phyloP scores from a whole-genome alignment of 306 rosid genomes.

The Pyrus communis region DNA sequence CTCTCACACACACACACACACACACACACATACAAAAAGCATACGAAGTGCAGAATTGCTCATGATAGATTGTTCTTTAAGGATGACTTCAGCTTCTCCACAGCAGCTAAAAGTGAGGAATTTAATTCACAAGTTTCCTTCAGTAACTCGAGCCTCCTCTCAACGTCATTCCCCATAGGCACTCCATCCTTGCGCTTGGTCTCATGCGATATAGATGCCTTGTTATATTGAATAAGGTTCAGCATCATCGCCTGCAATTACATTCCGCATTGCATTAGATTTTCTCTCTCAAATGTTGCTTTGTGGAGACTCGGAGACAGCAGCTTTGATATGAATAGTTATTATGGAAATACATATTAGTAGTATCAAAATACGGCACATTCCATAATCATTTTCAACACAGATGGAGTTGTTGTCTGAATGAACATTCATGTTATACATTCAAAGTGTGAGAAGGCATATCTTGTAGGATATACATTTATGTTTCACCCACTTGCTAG shows the following conservation, averaged over 20 bases:
- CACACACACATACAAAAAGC: too few relatives aligned
- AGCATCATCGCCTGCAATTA: conserved; percentile 62
- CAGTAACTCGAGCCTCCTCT: conserved; percentile 48
- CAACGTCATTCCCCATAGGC: conserved; percentile 24
- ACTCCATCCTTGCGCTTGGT: conserved; percentile 17
- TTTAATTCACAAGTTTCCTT: conserved; percentile 69
- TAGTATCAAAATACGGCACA: neutral
- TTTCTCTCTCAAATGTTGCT: neutral
- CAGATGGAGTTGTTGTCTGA: neutral
- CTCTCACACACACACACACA: too few relatives aligned
- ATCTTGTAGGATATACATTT: neutral
- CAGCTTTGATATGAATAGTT: neutral
- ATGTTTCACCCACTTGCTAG: neutral
- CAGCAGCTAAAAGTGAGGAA: conserved; percentile 53
- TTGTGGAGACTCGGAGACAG: neutral
- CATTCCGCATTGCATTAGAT: neutral
- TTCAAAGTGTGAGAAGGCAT: neutral
- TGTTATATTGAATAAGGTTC: conserved; percentile 46
- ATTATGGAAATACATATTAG: neutral
- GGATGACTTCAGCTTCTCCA: conserved; percentile 44
- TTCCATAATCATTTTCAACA: neutral
- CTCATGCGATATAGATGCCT: conserved; percentile 14
- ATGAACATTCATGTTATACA: neutral
- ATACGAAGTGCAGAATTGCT: neutral
- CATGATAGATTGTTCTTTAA: conserved; percentile 19